Conservation (phyloP, 2,329 filamentous ascomycete species). For the Fusarium camptoceras region DNA sequence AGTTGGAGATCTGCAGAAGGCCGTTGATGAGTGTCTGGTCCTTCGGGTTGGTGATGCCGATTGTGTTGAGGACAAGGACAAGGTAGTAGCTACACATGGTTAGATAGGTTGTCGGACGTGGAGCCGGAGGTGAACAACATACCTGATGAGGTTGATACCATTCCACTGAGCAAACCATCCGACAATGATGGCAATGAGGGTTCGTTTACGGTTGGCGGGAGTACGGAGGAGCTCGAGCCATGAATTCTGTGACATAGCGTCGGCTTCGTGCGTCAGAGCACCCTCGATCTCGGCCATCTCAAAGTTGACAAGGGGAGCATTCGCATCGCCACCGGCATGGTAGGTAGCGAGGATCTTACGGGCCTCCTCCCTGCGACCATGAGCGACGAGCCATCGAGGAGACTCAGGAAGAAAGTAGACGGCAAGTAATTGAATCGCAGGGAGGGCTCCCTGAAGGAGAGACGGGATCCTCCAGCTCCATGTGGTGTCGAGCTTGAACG, state of each 20-base stretch:
- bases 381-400: conserved; percentile 49
- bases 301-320: conserved; percentile 55
- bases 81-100: conserved; percentile 50
- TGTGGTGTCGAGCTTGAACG: conserved; percentile 36
- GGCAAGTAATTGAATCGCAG: conserved; percentile 39
- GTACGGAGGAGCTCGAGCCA: conserved; percentile 55
- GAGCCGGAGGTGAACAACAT: not conserved
- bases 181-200: conserved; percentile 37
- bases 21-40: conserved; percentile 49
- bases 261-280: conserved; percentile 49
- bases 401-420: conserved; percentile 48
- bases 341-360: conserved; percentile 54
- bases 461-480: conserved; percentile 49
- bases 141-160: conserved; percentile 37
- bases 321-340: conserved; percentile 56
- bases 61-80: conserved; percentile 53
- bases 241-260: conserved; percentile 51
- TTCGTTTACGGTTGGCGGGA: conserved; percentile 47
- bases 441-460: conserved; percentile 41
- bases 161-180: conserved; percentile 42
- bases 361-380: conserved; percentile 51
- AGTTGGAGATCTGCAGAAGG: conserved; percentile 53
- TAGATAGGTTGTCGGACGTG: not conserved
- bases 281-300: conserved; percentile 57
- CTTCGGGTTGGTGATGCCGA: conserved; percentile 54